Evolutionary conservation across 2,329 filamentous ascomycete genomes (phyloP).

Genomic region (Davidsoniella virescens): DNA sequence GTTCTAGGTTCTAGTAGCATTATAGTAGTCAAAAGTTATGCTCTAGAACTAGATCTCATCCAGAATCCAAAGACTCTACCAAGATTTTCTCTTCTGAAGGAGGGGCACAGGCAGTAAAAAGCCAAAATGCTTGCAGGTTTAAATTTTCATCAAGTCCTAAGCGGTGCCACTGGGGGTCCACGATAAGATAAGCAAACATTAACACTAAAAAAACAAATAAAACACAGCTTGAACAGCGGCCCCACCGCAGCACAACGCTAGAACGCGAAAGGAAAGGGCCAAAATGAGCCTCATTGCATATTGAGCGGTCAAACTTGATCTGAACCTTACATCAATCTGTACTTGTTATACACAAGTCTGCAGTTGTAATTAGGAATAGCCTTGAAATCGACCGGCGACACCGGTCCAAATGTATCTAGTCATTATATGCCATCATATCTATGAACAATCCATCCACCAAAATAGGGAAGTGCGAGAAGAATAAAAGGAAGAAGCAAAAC

Average conservation of each 20-base stretch:
- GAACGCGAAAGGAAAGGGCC: background rate
- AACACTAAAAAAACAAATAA: background rate
- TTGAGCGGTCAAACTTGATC: too few relatives aligned
- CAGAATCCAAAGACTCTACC: too few relatives aligned
- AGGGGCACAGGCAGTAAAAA: background rate
- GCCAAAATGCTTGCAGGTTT: background rate
- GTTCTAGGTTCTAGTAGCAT: too few relatives aligned
- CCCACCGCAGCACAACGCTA: background rate
- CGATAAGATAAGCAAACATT: background rate
- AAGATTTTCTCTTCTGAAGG: too few relatives aligned
- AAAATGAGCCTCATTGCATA: background rate
- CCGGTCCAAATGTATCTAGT: too few relatives aligned
- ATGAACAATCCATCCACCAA: background rate
- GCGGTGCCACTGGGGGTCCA: background rate
- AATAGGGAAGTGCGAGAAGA: too few relatives aligned
- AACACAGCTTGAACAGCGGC: background rate
- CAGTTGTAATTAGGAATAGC: too few relatives aligned
- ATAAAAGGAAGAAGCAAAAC: too few relatives aligned
- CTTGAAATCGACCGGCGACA: background rate
- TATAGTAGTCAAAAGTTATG: too few relatives aligned
- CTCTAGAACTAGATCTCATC: too few relatives aligned
- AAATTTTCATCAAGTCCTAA: background rate
- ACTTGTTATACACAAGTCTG: too few relatives aligned
- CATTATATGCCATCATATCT: background rate
- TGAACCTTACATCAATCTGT: too few relatives aligned